phyloP scores from a whole-genome alignment of 805 yeast genomes.

The Diddensiella santjacobensis region DNA sequence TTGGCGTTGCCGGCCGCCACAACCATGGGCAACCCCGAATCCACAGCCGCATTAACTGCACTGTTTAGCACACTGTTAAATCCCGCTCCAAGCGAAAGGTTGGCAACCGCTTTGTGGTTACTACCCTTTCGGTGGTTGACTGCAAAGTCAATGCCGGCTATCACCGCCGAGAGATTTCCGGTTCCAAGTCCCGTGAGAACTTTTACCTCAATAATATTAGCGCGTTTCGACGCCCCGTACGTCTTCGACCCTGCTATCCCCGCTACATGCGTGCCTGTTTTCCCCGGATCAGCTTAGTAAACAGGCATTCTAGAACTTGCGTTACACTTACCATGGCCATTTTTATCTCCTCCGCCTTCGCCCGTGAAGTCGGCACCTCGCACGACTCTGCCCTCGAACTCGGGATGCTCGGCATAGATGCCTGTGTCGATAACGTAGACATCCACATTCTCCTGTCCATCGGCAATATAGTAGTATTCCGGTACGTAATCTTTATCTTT shows the following conservation, averaged over 20 bases:
- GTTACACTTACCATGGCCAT: slow-evolving; percentile 67
- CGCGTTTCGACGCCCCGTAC: slow-evolving; percentile 78
- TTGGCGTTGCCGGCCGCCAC: slow-evolving; percentile 83
- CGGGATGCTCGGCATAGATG: slow-evolving; percentile 40
- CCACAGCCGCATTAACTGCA: slow-evolving; percentile 72
- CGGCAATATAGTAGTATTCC: slow-evolving; percentile 24
- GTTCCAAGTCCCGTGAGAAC: slow-evolving; percentile 65
- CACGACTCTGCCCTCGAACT: slow-evolving; percentile 42
- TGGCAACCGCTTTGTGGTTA: slow-evolving; percentile 56
- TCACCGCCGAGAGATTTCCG: slow-evolving; percentile 46
- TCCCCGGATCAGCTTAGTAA: slow-evolving; percentile 5
- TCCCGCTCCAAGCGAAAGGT: slow-evolving; percentile 75
- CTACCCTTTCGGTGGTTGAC: slow-evolving; percentile 23
- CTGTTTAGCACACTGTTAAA: slow-evolving; percentile 62
- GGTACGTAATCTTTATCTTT: slow-evolving; percentile 39
- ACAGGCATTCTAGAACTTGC: not conserved
- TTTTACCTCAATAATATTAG: slow-evolving; percentile 65
- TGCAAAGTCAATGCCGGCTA: slow-evolving; percentile 37
- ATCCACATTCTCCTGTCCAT: slow-evolving; percentile 54
- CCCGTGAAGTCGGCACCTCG: slow-evolving; percentile 45
- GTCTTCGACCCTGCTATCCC: slow-evolving; percentile 77
- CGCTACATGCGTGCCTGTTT: slow-evolving; percentile 73
- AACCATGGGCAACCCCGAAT: slow-evolving; percentile 53
- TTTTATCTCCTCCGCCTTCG: slow-evolving; percentile 55
- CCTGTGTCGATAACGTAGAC: slow-evolving; percentile 88